Percentiles rank a stretch among this genome's conserved stretches.
Conservation (phyloP, 495 filamentous ascomycete genomes). For the Cladorrhinum samala region DNA sequence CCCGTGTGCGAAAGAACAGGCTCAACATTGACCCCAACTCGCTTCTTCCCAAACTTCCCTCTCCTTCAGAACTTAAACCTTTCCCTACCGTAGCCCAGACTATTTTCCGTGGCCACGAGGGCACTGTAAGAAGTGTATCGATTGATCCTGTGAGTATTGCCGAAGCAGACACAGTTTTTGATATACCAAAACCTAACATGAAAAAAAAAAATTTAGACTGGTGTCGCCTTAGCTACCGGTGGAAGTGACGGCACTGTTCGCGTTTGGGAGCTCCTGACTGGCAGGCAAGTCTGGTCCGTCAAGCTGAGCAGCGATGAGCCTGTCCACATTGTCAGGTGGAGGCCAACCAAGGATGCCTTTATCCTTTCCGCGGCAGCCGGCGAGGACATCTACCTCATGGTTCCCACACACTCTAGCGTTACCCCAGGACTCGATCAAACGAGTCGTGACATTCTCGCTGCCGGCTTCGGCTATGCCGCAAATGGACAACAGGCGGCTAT, state of each 20-base stretch:
- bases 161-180: constrained; percentile 55
- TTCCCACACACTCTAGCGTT: constrained; percentile 47
- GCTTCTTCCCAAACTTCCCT: constrained; percentile 89
- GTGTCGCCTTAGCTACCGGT: constrained; percentile 58
- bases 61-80: constrained; percentile 83
- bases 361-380: constrained; percentile 78
- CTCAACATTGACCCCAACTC: constrained; percentile 95
- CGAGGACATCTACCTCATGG: constrained; percentile 76
- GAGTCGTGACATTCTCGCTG: constrained; percentile 70
- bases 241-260: constrained; percentile 92
- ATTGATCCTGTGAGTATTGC: constrained; percentile 39
- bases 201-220: constrained; percentile 22
- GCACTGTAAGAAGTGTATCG: constrained; percentile 74
- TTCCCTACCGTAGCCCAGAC: constrained; percentile 86
- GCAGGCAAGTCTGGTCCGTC: constrained; percentile 79
- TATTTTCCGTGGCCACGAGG: constrained; percentile 80
- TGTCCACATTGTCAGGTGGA: constrained; percentile 84
- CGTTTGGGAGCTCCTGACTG: constrained; percentile 83
- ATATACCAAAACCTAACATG: constrained; percentile 1
- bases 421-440: constrained; percentile 52
- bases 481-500: constrained; percentile 53
- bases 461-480: constrained; percentile 84
- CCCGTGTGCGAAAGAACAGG: constrained; percentile 83
- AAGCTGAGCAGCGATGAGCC: constrained; percentile 75
- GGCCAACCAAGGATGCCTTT: constrained; percentile 72